These are phyloP conservation scores for Candida sp. DNA, from an alignment of 1,139 yeast genomes.

Conservation along the genomic window DNA sequence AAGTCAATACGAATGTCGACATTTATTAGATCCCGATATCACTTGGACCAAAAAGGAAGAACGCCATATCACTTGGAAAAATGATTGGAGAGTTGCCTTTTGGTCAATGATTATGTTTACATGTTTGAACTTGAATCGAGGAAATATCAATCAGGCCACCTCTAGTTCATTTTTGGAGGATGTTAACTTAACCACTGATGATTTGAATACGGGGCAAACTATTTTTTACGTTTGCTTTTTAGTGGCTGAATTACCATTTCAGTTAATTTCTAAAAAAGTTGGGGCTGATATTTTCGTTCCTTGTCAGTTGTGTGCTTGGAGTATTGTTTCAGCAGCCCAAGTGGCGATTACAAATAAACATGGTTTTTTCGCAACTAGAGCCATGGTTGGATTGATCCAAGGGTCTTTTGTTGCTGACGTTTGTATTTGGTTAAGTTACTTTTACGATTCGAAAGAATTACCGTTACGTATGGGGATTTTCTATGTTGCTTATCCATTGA, in stretches of 20 bases:
- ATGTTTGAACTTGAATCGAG: constrained; percentile 29
- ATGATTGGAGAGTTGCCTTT: constrained; percentile 28
- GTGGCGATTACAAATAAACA: constrained; percentile 15
- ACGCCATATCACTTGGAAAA: constrained; percentile 20
- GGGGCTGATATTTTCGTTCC: constrained; percentile 36
- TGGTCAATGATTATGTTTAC: constrained; percentile 29
- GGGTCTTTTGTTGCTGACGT: constrained; percentile 30
- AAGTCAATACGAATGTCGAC: constrained; percentile 26
- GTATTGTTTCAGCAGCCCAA: constrained; percentile 22
- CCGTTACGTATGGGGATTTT: constrained; percentile 24
- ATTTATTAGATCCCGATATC: constrained; percentile 26
- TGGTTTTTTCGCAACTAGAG: constrained; percentile 23
- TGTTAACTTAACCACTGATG: constrained; percentile 23
- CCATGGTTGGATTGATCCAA: constrained; percentile 24
- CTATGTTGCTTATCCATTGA: constrained; percentile 24
- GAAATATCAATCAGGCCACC: constrained; percentile 26
- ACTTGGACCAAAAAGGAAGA: constrained; percentile 30
- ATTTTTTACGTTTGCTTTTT: constrained; percentile 30
- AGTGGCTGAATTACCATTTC: constrained; percentile 30
- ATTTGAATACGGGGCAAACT: constrained; percentile 27
- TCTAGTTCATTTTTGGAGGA: constrained; percentile 26
- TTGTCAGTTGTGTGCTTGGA: constrained; percentile 23
- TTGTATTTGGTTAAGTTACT: constrained; percentile 29
- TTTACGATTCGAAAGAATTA: constrained; percentile 22
- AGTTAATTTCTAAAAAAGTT: constrained; percentile 26